Evolutionary conservation across 2,329 filamentous ascomycete species (phyloP), one percentile per base, ranked within the genome.

Genomic region (Colletotrichum simmondsii): DNA sequence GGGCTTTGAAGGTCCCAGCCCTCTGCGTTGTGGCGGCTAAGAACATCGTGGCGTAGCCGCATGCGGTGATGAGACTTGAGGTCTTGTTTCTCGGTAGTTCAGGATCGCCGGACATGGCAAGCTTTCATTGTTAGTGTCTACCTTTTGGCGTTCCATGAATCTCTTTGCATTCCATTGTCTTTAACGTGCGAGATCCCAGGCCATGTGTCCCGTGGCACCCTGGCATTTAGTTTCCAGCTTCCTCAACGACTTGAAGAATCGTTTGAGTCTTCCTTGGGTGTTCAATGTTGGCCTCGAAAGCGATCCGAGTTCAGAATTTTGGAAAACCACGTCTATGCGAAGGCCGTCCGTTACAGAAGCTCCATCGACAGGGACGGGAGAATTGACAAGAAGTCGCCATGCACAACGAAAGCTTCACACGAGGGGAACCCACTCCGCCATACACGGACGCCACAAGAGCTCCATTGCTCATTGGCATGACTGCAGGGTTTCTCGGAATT

Each of bases 1-100:
- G 37, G 37, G 12, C n/a, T 28, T 32, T 16, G 26, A 64, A 59
- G 59, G 22, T 28, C 52, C 24, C 46, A 11, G 24, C 19, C 42
- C 8, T 49, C 42, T 12, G 30, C 8, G 22, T 30, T 22, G 56
- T 26, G 35, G 46, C 22, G 35, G 66, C 54, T 56, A 32, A 24
- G 12, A 24, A 14, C 28, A 46, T 35, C 0, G 54, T 70, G 70
- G 67, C 66, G 49, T 8, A 19, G 37, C 57, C 46, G 71, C 71
- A 71, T 71, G 22, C 71, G 49, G 71, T 16, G 32, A 68, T 16
- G 6, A 32, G 46, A n/a, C 19, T 49, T 30, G n/a, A 30, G 56
- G 24, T 49, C 30, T 32, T 42, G 24, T 53, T 46, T 28, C 22
- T 54, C n/a, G 16, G 4, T 19, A 10, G 7, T 19, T 26, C 26